These are phyloP conservation scores for Penicillium sp. DNA, from an alignment of 2,329 filamentous ascomycete genomes.

Conservation along the genomic window DNA sequence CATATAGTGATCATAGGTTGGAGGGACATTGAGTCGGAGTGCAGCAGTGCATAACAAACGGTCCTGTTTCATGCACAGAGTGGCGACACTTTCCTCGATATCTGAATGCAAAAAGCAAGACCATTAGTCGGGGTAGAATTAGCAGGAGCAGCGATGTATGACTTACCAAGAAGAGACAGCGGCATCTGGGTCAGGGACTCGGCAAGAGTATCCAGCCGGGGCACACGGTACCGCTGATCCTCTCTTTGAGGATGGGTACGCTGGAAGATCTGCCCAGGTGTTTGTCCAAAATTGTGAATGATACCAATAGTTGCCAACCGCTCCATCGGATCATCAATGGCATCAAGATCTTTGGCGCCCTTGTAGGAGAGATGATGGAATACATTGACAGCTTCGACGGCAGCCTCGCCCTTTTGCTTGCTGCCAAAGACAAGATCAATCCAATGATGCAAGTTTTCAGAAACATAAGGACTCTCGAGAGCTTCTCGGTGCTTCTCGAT, in stretches of 20 bases:
- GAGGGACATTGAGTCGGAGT: constrained; percentile 83
- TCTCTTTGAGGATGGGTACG: constrained; percentile 79
- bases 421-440: constrained; percentile 93
- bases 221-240: constrained; percentile 63
- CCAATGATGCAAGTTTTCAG: constrained; percentile 86
- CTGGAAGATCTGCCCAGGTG: constrained; percentile 89
- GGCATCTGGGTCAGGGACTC: constrained; percentile 76
- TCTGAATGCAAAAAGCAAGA: constrained; percentile 40
- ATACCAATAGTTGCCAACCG: constrained; percentile 87
- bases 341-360: constrained; percentile 88
- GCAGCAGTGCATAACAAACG: constrained; percentile 80
- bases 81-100: constrained; percentile 76
- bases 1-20: constrained; percentile 83
- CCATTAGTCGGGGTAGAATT: not conserved
- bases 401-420: constrained; percentile 91
- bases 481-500: constrained; percentile 95
- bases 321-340: constrained; percentile 85
- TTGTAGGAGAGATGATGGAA: constrained; percentile 96
- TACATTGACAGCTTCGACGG: constrained; percentile 87
- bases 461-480: constrained; percentile 89
- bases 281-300: constrained; percentile 98
- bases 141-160: too few species aligned
- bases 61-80: constrained; percentile 76
- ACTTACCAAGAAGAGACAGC: constrained; percentile 69
- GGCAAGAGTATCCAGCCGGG: constrained; percentile 75